Conservation (phyloP, 1,284 basidiomycete genomes). For the Austropuccinia psidii region DNA sequence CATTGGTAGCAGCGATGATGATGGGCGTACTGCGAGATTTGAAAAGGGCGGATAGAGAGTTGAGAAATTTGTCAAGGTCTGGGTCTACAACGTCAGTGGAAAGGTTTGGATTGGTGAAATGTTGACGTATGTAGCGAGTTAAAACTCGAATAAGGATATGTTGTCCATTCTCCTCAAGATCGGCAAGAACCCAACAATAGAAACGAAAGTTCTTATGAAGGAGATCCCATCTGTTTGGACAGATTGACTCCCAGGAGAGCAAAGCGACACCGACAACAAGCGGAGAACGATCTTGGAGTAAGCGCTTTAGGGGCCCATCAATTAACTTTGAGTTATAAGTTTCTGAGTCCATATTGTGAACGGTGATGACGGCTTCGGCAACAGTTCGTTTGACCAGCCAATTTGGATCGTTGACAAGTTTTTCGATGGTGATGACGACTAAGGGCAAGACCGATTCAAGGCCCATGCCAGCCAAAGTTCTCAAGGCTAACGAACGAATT, state of each 20-base stretch:
- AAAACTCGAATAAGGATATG: constrained; percentile 70
- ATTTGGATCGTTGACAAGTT: constrained; percentile 40
- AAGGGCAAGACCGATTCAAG: constrained; percentile 43
- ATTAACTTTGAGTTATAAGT: constrained; percentile 20
- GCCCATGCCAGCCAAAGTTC: constrained; percentile 42
- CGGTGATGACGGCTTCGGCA: constrained; percentile 40
- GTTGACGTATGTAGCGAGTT: constrained; percentile 69
- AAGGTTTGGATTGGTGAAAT: constrained; percentile 65
- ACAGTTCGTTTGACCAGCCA: constrained; percentile 45
- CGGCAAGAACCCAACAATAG: constrained; percentile 71
- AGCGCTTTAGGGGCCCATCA: constrained; percentile 50
- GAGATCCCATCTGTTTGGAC: constrained; percentile 73
- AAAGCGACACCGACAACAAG: constrained; percentile 79
- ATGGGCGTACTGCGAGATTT: constrained; percentile 79
- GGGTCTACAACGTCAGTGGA: constrained; percentile 57
- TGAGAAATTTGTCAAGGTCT: constrained; percentile 64
- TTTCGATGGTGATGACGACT: constrained; percentile 43
- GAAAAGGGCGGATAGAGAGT: constrained; percentile 64
- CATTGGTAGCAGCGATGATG: constrained; percentile 7
- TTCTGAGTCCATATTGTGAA: constrained; percentile 26
- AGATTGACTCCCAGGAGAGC: constrained; percentile 73
- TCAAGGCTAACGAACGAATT: constrained; percentile 47
- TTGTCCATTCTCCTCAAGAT: constrained; percentile 96
- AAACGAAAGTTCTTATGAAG: constrained; percentile 81
- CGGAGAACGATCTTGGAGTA: constrained; percentile 75